These are phyloP conservation scores for Nothophytophthora sp. DNA, from an alignment of 352 stramenopile species.

Conservation along the genomic window DNA sequence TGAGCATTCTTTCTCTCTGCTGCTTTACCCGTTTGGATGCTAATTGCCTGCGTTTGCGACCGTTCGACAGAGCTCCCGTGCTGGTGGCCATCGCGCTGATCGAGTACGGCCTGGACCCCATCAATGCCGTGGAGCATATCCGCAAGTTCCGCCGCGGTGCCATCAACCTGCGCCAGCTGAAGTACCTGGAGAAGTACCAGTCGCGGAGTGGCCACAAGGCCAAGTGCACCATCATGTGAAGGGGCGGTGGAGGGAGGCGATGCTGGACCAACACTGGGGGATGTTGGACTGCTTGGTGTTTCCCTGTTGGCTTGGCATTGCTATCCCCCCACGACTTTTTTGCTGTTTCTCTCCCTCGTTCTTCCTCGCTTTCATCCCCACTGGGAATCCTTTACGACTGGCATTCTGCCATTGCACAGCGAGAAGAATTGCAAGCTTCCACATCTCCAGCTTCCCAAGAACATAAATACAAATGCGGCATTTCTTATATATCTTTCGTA, in stretches of 20 bases:
- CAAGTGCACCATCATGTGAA: conserved; percentile 89
- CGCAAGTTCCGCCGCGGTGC: conserved; percentile 93
- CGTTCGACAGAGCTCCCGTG: conserved; percentile 84
- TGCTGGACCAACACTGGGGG: not conserved
- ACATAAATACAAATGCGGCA: conserved; percentile 28
- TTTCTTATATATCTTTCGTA: conserved; percentile 20
- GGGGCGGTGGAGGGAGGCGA: conserved; percentile 7
- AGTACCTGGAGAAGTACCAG: conserved; percentile 97
- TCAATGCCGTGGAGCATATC: conserved; percentile 98
- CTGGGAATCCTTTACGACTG: no score
- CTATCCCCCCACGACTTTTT: conserved; percentile 19
- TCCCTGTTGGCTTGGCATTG: conserved; percentile 13
- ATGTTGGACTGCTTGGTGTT: conserved; percentile 1
- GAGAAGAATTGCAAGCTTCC: conserved; percentile 10
- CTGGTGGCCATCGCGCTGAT: conserved; percentile 98
- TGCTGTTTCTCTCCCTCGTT: conserved; percentile 28
- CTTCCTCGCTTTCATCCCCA: conserved; percentile 2
- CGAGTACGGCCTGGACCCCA: conserved; percentile 95
- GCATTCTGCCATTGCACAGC: conserved; percentile 7
- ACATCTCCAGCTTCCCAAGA: conserved; percentile 16
- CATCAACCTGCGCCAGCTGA: conserved; percentile 98
- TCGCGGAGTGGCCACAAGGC: conserved; percentile 67
- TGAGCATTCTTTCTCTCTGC: conserved; percentile 28
- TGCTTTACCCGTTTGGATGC: no score
- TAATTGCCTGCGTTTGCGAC: no score